phyloP scores from a whole-genome alignment of 805 yeast species.

The Candida incommunis region DNA sequence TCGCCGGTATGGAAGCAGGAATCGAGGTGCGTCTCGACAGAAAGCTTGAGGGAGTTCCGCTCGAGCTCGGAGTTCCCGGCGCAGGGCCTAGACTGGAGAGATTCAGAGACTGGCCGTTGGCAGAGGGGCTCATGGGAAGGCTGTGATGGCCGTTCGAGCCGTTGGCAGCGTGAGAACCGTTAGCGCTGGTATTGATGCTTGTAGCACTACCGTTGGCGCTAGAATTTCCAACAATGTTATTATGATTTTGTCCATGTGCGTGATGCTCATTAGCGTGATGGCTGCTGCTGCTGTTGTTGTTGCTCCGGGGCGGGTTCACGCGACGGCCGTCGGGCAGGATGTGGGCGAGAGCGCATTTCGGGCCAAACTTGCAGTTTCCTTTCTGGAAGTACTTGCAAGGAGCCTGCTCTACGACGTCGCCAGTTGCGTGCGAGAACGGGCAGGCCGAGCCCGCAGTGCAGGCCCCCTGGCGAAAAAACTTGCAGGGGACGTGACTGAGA shows the following conservation, averaged over 20 bases:
- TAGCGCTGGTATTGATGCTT: too few species aligned
- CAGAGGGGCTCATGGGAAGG: too few species aligned
- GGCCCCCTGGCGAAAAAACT: constrained; percentile 79
- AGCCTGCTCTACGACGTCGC: constrained; percentile 32
- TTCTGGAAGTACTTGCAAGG: constrained; percentile 90
- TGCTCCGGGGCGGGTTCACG: constrained; percentile 29
- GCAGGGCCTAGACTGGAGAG: too few species aligned
- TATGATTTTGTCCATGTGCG: too few species aligned
- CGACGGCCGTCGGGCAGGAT: constrained; percentile 79
- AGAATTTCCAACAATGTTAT: too few species aligned
- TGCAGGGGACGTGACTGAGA: constrained; percentile 91
- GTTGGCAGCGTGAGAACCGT: too few species aligned
- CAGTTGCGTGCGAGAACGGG: constrained; percentile 75
- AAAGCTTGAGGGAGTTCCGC: too few species aligned
- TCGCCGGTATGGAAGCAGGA: not conserved
- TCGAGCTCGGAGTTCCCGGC: too few species aligned
- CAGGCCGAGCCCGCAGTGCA: constrained; percentile 92
- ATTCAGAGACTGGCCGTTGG: too few species aligned
- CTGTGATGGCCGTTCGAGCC: too few species aligned
- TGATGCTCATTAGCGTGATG: not conserved
- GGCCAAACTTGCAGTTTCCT: constrained; percentile 94
- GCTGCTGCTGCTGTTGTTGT: constrained; percentile 2
- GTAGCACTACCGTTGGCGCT: too few species aligned
- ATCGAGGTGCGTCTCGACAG: not conserved
- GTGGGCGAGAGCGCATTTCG: constrained; percentile 90